These are phyloP conservation scores for Alternaria triticimaculans DNA, from an alignment of 2,329 filamentous ascomycete genomes.

Conservation along the genomic window DNA sequence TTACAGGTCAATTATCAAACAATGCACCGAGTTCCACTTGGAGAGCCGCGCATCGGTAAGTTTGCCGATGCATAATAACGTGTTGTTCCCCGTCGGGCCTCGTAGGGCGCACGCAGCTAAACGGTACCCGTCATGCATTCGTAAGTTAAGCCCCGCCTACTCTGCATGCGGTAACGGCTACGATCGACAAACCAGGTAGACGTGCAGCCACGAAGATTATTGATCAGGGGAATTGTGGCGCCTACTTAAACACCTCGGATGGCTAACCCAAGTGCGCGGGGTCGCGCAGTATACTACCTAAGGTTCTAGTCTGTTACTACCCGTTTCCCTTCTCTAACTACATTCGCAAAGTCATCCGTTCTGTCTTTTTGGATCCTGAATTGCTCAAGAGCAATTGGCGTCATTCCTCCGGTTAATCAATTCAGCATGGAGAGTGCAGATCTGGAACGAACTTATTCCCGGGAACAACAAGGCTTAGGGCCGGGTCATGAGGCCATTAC, in stretches of 20 bases:
- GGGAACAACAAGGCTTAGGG: slow-evolving; percentile 39
- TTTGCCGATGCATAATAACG: neutral
- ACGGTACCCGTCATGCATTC: slow-evolving; percentile 12
- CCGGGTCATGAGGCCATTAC: slow-evolving; percentile 30
- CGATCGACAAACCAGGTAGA: slow-evolving; percentile 12
- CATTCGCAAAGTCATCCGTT: neutral
- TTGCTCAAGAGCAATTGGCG: slow-evolving; percentile 13
- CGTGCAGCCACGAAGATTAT: slow-evolving; percentile 11
- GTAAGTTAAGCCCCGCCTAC: slow-evolving; percentile 19
- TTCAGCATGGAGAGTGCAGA: slow-evolving; percentile 28
- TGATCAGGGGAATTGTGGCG: neutral
- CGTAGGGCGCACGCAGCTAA: slow-evolving; percentile 2
- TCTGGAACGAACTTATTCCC: slow-evolving; percentile 45
- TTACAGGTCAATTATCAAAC: neutral
- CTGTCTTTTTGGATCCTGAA: neutral
- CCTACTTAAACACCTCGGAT: slow-evolving; percentile 15
- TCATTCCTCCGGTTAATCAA: slow-evolving; percentile 1
- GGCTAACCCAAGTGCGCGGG: slow-evolving; percentile 10
- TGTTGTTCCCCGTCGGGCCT: neutral
- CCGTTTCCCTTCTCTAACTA: slow-evolving; percentile 4
- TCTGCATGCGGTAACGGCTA: slow-evolving; percentile 11
- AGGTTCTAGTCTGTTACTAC: neutral
- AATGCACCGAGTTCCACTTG: neutral
- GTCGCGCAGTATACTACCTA: slow-evolving; percentile 6
- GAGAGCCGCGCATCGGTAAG: slow-evolving; percentile 1